Evolutionary conservation across 768 basidiomycete genomes (phyloP).

Genomic region (Leucocoprinus birnbaumii): DNA sequence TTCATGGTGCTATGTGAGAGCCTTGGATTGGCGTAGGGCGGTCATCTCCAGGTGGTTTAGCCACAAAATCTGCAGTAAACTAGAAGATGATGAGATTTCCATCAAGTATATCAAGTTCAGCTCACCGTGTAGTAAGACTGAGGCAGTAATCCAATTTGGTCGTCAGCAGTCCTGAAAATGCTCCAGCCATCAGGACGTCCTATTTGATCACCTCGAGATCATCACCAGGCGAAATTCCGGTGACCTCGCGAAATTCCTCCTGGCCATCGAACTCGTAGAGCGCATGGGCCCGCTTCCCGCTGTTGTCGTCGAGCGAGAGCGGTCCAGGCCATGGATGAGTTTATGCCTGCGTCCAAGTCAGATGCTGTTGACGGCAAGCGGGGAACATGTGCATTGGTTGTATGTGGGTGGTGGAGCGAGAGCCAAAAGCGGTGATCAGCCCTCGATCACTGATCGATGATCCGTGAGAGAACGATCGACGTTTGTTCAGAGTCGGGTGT

Average conservation of each 20-base stretch:
- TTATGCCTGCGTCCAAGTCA: conserved; percentile 76
- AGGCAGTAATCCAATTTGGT: conserved; percentile 68
- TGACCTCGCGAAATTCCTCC: conserved; percentile 69
- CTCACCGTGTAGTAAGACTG: conserved; percentile 70
- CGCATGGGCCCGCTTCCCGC: conserved; percentile 43
- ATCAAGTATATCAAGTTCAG: conserved; percentile 12
- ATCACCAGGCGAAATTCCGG: conserved; percentile 60
- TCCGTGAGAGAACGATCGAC: no score
- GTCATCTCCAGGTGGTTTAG: conserved; percentile 35
- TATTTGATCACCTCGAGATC: conserved; percentile 69
- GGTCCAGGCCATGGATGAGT: conserved; percentile 77
- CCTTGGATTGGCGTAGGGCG: conserved; percentile 18
- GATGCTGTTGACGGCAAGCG: conserved; percentile 29
- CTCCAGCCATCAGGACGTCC: conserved; percentile 79
- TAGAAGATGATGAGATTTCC: conserved; percentile 22
- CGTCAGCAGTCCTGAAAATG: conserved; percentile 53
- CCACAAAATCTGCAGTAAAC: conserved; percentile 66
- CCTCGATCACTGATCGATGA: background rate
- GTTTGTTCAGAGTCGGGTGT: no score
- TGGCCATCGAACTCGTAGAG: conserved; percentile 77
- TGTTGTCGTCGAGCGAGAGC: conserved; percentile 42
- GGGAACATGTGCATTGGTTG: no score
- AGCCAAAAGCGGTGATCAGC: background rate
- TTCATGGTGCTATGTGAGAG: conserved; percentile 54
- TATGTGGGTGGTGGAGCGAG: background rate